phyloP scores from a whole-genome alignment of 257 asterid genomes.

The Fraxinus pennsylvanica region DNA sequence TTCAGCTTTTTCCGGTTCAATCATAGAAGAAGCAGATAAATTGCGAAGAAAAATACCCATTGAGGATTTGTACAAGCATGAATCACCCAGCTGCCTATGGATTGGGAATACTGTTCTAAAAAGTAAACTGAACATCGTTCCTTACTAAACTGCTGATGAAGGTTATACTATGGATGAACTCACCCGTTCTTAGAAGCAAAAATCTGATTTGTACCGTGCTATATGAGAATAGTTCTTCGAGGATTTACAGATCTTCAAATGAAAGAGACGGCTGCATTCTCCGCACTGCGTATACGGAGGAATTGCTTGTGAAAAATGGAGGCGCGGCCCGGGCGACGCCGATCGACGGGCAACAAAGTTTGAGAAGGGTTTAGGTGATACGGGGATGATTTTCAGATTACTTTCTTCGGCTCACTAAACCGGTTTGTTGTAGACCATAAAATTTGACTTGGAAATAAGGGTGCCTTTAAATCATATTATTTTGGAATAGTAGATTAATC shows the following conservation, averaged over 20 bases:
- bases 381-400: neutral
- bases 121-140: neutral
- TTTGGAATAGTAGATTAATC: too few relatives aligned
- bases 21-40: neutral
- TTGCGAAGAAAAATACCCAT: neutral
- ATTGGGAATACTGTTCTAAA: neutral
- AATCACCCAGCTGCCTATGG: neutral
- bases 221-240: neutral
- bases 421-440: too few relatives aligned
- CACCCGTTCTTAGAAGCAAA: neutral
- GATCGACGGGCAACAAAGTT: neutral
- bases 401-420: neutral
- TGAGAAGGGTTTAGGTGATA: neutral
- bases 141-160: neutral
- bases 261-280: neutral
- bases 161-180: neutral
- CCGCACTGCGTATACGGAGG: neutral
- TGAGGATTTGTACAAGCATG: constrained; percentile 23
- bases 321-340: neutral
- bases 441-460: too few relatives aligned
- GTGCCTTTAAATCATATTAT: too few relatives aligned
- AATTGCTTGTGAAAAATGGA: neutral
- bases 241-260: neutral
- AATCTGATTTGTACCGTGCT: neutral
- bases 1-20: neutral